A percentile compares a stretch with the other conserved stretches of the same genome.
Conservation (phyloP, 495 filamentous ascomycete species). For the Tuber aestivum region DNA sequence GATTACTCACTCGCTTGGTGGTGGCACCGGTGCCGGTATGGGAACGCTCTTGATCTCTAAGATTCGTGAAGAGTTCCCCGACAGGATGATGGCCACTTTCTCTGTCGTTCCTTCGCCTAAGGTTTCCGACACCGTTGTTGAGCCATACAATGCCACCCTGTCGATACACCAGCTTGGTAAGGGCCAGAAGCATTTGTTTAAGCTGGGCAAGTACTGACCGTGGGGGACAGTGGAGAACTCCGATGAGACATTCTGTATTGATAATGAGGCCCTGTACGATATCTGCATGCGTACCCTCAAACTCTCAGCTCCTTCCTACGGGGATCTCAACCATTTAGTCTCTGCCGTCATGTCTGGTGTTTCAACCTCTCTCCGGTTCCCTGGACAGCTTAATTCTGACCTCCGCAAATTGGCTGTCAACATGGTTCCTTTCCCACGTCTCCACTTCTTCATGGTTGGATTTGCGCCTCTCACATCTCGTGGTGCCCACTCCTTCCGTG, state of each 20-base stretch:
- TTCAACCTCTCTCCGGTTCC: constrained; percentile 97
- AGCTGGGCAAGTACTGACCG: constrained; percentile 29
- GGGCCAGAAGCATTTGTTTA: constrained; percentile 28
- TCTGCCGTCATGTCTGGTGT: constrained; percentile 99
- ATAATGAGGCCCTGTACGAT: constrained; percentile 99
- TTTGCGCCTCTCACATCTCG: constrained; percentile 98
- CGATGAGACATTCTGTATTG: constrained; percentile 99
- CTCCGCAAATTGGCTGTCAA: constrained; percentile 99
- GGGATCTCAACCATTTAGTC: constrained; percentile 98
- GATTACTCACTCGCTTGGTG: constrained; percentile 99
- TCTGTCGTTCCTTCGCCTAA: constrained; percentile 99
- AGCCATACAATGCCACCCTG: constrained; percentile 99
- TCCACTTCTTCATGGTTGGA: constrained; percentile 99
- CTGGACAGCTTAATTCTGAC: constrained; percentile 99
- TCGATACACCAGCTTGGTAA: constrained; percentile 86
- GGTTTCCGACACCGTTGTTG: constrained; percentile 99
- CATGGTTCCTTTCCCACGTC: constrained; percentile 99
- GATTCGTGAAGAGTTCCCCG: constrained; percentile 99
- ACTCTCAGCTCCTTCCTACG: constrained; percentile 96
- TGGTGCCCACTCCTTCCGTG: constrained; percentile 90
- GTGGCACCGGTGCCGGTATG: constrained; percentile 99
- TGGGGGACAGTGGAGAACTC: constrained; percentile 80
- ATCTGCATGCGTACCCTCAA: constrained; percentile 99
- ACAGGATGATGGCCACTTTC: constrained; percentile 99
- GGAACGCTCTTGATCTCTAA: constrained; percentile 99